These are phyloP conservation scores for Asterochloris sp. DNA, from an alignment of 139 green algal genomes.

Conservation along the genomic window DNA sequence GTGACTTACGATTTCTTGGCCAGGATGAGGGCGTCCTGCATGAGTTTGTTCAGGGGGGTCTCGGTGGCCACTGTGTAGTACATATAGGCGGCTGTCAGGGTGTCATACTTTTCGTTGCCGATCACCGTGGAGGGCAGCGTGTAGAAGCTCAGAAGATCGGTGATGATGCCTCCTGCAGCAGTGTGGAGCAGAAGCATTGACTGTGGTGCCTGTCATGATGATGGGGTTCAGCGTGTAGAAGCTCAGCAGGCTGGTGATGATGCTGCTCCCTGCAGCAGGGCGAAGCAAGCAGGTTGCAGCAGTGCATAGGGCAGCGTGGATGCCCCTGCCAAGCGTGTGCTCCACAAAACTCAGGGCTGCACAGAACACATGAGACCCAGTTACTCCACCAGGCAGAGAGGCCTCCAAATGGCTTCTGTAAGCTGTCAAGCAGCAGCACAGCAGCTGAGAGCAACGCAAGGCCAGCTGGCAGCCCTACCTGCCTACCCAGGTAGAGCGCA, in stretches of 20 bases:
- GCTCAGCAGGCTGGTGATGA: constrained; percentile 79
- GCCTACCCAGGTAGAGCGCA: too few relatives aligned
- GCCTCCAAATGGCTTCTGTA: too few relatives aligned
- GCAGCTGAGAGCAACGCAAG: too few relatives aligned
- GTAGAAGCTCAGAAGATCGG: constrained; percentile 94
- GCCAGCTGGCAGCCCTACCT: too few relatives aligned
- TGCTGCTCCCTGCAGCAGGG: constrained; percentile 7
- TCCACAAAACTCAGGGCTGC: too few relatives aligned
- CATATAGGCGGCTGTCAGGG: constrained; percentile 90
- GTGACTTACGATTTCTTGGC: constrained; percentile 38
- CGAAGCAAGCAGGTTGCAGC: too few relatives aligned
- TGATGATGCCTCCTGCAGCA: constrained; percentile 58
- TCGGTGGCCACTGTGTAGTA: constrained; percentile 84
- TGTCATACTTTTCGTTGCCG: constrained; percentile 76
- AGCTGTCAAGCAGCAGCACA: too few relatives aligned
- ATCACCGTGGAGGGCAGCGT: constrained; percentile 88
- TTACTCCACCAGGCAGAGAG: too few relatives aligned
- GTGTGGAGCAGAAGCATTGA: not conserved
- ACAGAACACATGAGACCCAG: too few relatives aligned
- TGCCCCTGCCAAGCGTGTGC: too few relatives aligned
- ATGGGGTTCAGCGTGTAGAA: constrained; percentile 93
- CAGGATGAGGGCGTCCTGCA: constrained; percentile 88
- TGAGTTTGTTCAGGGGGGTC: constrained; percentile 46
- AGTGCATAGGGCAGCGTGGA: too few relatives aligned
- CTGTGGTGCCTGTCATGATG: not conserved